Evolutionary conservation across 2,329 filamentous ascomycete genomes (phyloP), one percentile per base, ranked within the genome.

Genomic region (Neonectria punicea): DNA sequence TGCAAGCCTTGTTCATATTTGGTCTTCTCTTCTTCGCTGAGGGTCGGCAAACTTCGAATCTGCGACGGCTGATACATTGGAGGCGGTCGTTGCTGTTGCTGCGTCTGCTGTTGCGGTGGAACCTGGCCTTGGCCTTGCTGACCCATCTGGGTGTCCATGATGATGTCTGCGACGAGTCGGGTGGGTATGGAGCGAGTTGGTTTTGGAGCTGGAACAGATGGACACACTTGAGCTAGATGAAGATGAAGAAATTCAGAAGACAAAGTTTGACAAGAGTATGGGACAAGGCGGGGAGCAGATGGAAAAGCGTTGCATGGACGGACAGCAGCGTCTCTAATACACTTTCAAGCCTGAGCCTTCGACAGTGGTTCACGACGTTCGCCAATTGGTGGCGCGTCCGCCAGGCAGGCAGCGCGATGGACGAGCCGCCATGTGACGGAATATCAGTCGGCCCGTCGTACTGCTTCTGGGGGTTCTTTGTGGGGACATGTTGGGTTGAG

Each of bases 1-100:
- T 81, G 80, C 0, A 91, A 78, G 1, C 88, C 88, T 2, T 80
- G 77, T 69, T 90, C 87, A 69, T 90, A 91, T 70, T 88, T 89
- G 2, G 70, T 70, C 70, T 86, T 88, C 61, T 91, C 89, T 1
- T 85, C 82, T 1, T 85, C 80, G 28, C 79, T 84, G 3, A 91
- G 79, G 43, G 83, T 81, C 2, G 79, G 79, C 4, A 89, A 80
- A 6, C 67, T 80, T 36, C 83, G 81, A 75, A 89, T 88, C 57
- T 85, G 82, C 39, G 83, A 81, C 0, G 87, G 85, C 36, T 82
- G 80, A 36, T 85, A 86, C 77, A 87, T 82, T 1, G 81, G 80
- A 2, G 76, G 72, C 10, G 73, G 75, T 9, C 74, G 75, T 25
- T 67, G 64, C 22, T 73, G 72, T 30, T 64, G 64, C 63, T 70